Base-by-base conservation (phyloP, 345 rosid genomes). In the Cardamine occulta region DNA sequence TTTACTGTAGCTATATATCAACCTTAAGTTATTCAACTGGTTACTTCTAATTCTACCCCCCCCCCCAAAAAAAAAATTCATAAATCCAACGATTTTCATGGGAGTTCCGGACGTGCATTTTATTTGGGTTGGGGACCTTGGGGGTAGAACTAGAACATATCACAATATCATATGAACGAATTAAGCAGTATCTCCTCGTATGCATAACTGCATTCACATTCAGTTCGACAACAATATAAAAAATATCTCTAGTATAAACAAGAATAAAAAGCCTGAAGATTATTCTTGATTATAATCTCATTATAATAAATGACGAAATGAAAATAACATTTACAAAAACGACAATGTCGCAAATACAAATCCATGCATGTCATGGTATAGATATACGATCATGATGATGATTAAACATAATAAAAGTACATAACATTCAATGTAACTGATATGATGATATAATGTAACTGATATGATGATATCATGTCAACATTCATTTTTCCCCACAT, bases 321-420 rank as follows among this genome's bases (percentile, higher is more conserved):
- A 31, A 48, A 65, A 48, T 8, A 65, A 65, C 76, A 71, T 77
- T 47, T 77, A 77, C 80, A 72, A 72, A 64, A 65, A 77, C 56
- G 66, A 72, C 18, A 71, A 57, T 28, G 37, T 71, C n/a, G 4
- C 52, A 76, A 62, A 59, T 69, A 77, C 66, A 63, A 19, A 71
- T 71, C 37, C 75, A 77, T 71, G 73, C 77, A 72, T 65, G 77
- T 15, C 62, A 37, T 56, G 45, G 40, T 61, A 51, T 34, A 28
- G 3, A 26, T 29, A 55, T 52, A 75, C 40, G 34, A 32, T 18
- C 9, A 21, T 21, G n/a, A 56, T 63, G 6, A 66, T 55, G 49
- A 76, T 6, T 6, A 57, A 71, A 77, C 68, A 57, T 40, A 65
- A 63, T 65, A 72, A 72, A 57, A 52, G 69, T 65, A 58, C 77